Evolutionary conservation across 345 rosid species (phyloP), one percentile per base, ranked within the genome.

Genomic region (Trapa bicornis): DNA sequence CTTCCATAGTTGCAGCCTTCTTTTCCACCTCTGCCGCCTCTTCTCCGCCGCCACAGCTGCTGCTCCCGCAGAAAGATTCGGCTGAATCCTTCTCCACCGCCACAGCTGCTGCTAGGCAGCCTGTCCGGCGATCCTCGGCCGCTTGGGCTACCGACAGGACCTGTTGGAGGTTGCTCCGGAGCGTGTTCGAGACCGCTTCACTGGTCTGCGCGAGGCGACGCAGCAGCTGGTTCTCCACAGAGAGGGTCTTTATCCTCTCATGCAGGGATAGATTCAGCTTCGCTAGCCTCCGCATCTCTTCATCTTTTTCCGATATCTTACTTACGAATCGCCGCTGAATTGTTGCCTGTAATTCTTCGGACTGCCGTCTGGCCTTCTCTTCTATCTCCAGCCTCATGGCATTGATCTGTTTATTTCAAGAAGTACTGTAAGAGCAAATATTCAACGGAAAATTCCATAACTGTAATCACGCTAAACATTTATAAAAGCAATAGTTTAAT

Each of bases 61-160:
- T 77, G 73, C 97, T 84, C 35, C 89, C 96, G 33, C 97, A 85
- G 73, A 81, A 75, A 4, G 97, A 91, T 71, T 81, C 86, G 2
- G 73, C 82, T 22, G 29, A 22, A 5, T 88, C 91, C 15, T 50
- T 79, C 9, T 39, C 72, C 73, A 0, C 29, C 29, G 29, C 29
- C 29, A 22, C 29, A 22, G 29, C 29, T 22, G 29, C 29, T 22
- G 29, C 29, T 22, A 22, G 29, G 29, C 29, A 22, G 29, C 29
- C 29, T 22, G 29, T 22, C 29, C 29, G 29, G 29, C 29, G 29
- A 22, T 22, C 60, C 60, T 54, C 60, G 11, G 60, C 10, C 60
- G 35, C 60, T 22, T 22, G 29, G 29, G 29, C 29, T 22, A 22
- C 29, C 10, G 90, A 86, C 61, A 91, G 79, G 37, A 84, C 85